Percentiles rank a stretch among this genome's conserved stretches.
These are phyloP conservation scores for Pelargonium nanum DNA, from an alignment of 345 rosid genomes.

Conservation along the genomic window DNA sequence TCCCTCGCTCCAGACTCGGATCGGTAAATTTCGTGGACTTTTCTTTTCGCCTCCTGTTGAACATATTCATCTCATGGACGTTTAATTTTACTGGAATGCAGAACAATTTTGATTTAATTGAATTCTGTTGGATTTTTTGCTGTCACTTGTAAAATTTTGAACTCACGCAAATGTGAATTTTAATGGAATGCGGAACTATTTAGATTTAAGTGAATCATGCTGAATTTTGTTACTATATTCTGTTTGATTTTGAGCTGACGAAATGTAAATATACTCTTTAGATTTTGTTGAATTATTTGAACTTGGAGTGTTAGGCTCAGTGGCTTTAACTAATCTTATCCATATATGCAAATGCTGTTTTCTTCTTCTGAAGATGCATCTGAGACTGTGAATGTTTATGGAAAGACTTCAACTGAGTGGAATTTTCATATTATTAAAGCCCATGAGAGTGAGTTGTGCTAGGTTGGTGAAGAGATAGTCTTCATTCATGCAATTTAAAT, in stretches of 20 bases:
- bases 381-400: too few relatives aligned
- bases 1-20: constrained; percentile 62
- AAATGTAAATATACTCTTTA: too few relatives aligned
- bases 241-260: too few relatives aligned
- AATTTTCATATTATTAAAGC: too few relatives aligned
- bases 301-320: not conserved
- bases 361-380: too few relatives aligned
- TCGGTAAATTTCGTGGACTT: constrained; percentile 27
- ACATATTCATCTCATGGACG: not conserved
- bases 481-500: not conserved
- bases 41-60: not conserved
- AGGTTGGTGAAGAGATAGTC: not conserved
- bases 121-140: constrained; percentile 1
- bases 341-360: too few relatives aligned
- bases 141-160: not conserved
- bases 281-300: not conserved
- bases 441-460: not conserved
- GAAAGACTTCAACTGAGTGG: too few relatives aligned
- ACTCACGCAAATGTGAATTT: not conserved
- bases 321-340: too few relatives aligned
- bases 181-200: not conserved
- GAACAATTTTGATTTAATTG: not conserved
- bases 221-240: too few relatives aligned
- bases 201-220: too few relatives aligned
- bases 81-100: not conserved